A percentile compares a stretch with the other conserved stretches of the same genome.
These are phyloP conservation scores for Penicillium sp. DNA, from an alignment of 2,329 filamentous ascomycete genomes.

Conservation along the genomic window DNA sequence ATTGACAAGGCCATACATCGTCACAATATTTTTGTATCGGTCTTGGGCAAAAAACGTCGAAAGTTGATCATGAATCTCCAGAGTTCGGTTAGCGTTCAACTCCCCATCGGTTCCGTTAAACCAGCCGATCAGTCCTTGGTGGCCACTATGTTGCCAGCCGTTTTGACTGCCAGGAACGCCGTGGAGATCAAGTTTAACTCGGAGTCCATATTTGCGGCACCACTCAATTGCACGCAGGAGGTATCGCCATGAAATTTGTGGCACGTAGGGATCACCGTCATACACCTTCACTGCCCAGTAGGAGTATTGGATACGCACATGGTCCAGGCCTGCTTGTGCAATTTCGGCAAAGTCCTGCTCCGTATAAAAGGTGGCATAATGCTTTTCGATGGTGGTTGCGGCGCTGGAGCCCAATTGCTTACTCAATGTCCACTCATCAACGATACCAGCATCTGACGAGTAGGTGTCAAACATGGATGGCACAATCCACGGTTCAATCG, in stretches of 20 bases:
- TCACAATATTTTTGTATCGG: constrained; percentile 86
- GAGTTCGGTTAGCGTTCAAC: constrained; percentile 73
- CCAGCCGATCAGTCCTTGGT: constrained; percentile 79
- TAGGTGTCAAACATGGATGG: constrained; percentile 82
- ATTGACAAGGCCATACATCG: constrained; percentile 92
- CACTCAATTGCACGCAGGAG: constrained; percentile 90
- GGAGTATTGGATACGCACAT: constrained; percentile 91
- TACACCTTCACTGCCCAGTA: constrained; percentile 94
- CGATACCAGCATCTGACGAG: constrained; percentile 59
- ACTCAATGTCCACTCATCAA: constrained; percentile 86
- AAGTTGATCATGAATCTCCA: constrained; percentile 83
- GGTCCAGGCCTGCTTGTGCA: constrained; percentile 82
- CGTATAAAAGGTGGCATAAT: constrained; percentile 86
- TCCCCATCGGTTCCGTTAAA: constrained; percentile 83
- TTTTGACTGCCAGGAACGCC: constrained; percentile 92
- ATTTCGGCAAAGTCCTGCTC: constrained; percentile 84
- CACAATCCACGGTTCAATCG: constrained; percentile 91
- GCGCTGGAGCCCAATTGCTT: constrained; percentile 65
- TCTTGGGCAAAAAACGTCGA: constrained; percentile 91
- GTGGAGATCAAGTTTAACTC: constrained; percentile 91
- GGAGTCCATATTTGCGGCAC: constrained; percentile 84
- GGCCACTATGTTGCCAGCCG: constrained; percentile 95
- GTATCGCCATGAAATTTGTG: constrained; percentile 87
- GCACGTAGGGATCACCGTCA: constrained; percentile 81
- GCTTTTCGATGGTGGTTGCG: constrained; percentile 74